Base-by-base conservation (phyloP, 768 basidiomycete species). In the Suillus bovinus region DNA sequence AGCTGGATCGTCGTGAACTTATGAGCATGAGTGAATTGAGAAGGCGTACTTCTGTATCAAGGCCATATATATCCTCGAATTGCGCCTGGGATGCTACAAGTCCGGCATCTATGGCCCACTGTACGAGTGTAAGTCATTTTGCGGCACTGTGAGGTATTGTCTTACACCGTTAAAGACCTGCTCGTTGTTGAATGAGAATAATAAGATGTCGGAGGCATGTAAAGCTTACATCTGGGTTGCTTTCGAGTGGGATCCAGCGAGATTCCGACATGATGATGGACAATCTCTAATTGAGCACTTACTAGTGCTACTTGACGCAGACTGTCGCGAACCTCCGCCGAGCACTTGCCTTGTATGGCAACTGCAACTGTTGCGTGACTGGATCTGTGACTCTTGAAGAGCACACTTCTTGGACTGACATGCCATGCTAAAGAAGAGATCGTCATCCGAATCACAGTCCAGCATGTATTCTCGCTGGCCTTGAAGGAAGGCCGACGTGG, bases 201-300 rank as follows among this genome's bases (percentile, higher is more conserved):
- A 62, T 59, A 44, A n/a, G n/a, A 44, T 34, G 6, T 57, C 31
- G 29, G 8, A 49, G 41, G 4, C 22, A 60, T 22, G 11, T 33
- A 47, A 3, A 22, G 11, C 66, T 56, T 67, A 84, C 84, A 64
- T 84, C 76, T 59, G 84, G 92, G 68, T 90, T 91, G 66, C 87
- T 87, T 76, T 94, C 92, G 14, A 93, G 80, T 9, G 92, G 92
- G 57, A 94, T 85, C 92, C 92, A 94, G 49, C 77, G 81, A 36
- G 74, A 60, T 47, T 65, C 29, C 36, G 66, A 63, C 71, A 74
- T 73, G 38, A 44, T n/a, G 27, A 38, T 63, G 22, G 46, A 33
- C 27, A 60, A 39, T 36, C 20, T 56, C n/a, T n/a, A n/a, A n/a
- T n/a, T n/a, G n/a, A n/a, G n/a, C n/a, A n/a, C n/a, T n/a, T n/a